These are phyloP conservation scores for Aspergillus fischeri DNA, from an alignment of 2,329 filamentous ascomycete genomes.

Conservation along the genomic window DNA sequence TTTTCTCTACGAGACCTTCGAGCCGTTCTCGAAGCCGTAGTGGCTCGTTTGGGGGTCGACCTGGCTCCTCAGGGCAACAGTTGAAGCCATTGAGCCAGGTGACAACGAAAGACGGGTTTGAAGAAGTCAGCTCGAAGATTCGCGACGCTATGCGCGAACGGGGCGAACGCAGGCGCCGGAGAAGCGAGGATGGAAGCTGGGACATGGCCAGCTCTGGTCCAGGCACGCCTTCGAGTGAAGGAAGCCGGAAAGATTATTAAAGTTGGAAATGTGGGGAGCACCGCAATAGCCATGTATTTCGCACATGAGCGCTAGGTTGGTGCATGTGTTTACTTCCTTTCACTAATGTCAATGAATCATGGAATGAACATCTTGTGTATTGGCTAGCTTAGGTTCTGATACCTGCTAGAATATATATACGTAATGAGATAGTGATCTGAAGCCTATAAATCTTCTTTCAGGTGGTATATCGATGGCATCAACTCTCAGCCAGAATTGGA, in stretches of 20 bases:
- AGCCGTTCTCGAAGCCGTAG: conserved; percentile 72
- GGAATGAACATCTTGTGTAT: background rate
- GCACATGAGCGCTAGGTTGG: background rate
- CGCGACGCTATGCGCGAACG: conserved; percentile 77
- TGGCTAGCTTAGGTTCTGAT: background rate
- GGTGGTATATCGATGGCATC: background rate
- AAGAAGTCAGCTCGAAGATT: conserved; percentile 80
- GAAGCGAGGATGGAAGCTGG: conserved; percentile 41
- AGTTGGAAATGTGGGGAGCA: background rate
- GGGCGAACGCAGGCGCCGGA: conserved; percentile 58
- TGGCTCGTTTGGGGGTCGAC: conserved; percentile 62
- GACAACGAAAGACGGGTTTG: conserved; percentile 66
- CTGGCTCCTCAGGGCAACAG: conserved; percentile 59
- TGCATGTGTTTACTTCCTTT: background rate
- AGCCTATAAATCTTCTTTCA: background rate
- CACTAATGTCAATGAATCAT: background rate
- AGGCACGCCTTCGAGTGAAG: conserved; percentile 34
- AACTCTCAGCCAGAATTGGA: background rate
- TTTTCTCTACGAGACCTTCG: conserved; percentile 86
- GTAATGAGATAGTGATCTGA: background rate
- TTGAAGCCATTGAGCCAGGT: conserved; percentile 66
- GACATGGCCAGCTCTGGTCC: conserved; percentile 38
- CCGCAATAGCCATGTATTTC: background rate
- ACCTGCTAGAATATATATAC: background rate
- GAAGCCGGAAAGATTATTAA: conserved; percentile 34